These are phyloP conservation scores for Nannizziopsis arthrosporioides DNA, from an alignment of 2,329 filamentous ascomycete genomes.

Conservation along the genomic window DNA sequence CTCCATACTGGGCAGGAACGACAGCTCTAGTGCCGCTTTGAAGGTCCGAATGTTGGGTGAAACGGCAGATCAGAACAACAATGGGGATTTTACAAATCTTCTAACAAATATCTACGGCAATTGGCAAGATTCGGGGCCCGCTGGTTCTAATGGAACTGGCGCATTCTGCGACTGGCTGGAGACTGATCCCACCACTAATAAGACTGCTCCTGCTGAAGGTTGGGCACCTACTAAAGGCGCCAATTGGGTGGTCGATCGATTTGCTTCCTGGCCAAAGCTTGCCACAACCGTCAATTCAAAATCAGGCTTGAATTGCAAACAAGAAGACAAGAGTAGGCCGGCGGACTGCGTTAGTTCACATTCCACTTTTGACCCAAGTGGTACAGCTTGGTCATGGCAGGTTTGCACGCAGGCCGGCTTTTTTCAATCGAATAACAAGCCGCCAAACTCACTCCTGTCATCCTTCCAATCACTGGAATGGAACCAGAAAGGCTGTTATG, in stretches of 20 bases:
- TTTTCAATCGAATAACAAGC: constrained; percentile 37
- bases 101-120: constrained; percentile 30
- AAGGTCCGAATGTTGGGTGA: constrained; percentile 40
- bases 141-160: constrained; percentile 29
- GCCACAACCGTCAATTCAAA: constrained; percentile 29
- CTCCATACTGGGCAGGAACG: constrained; percentile 29
- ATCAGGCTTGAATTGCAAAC: constrained; percentile 32
- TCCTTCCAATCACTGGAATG: constrained; percentile 37
- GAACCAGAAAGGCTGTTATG: constrained; percentile 36
- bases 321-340: constrained; percentile 13
- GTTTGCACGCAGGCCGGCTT: constrained; percentile 44
- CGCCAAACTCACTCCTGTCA: constrained; percentile 36
- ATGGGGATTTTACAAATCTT: constrained; percentile 39
- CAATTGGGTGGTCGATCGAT: constrained; percentile 32
- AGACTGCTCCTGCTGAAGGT: constrained; percentile 29
- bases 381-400: constrained; percentile 41
- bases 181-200: constrained; percentile 29
- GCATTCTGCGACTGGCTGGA: constrained; percentile 39
- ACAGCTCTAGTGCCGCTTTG: constrained; percentile 27
- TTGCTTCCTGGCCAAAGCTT: constrained; percentile 32
- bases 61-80: constrained; percentile 36
- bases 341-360: no score
- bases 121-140: constrained; percentile 35
- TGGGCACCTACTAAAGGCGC: constrained; percentile 32
- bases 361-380: constrained; percentile 23